These are phyloP conservation scores for Malus hybrid DNA, from an alignment of 331 rosid genomes.

Conservation along the genomic window DNA sequence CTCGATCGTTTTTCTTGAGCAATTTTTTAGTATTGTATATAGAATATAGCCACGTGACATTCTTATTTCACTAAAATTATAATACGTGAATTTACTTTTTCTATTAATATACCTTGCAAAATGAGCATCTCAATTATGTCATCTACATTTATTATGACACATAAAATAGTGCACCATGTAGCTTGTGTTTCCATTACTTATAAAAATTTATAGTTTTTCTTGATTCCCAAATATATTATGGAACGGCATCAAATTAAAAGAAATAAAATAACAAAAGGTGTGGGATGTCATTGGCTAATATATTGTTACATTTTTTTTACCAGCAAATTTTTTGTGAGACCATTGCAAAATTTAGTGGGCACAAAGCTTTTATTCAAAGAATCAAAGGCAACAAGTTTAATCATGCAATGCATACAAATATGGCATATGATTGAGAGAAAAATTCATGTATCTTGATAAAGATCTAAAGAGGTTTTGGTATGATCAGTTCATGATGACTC, in stretches of 20 bases:
- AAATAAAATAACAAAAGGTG: background rate
- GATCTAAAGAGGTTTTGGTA: background rate
- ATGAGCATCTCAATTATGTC: too few relatives aligned
- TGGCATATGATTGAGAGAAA: background rate
- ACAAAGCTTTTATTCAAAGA: background rate
- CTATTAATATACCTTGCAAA: too few relatives aligned
- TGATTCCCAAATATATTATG: background rate
- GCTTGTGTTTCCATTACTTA: too few relatives aligned
- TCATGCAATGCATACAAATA: background rate
- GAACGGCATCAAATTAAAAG: background rate
- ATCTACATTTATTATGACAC: too few relatives aligned
- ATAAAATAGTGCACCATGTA: too few relatives aligned
- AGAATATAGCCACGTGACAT: too few relatives aligned
- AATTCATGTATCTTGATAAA: slow-evolving; percentile 2
- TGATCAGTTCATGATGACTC: background rate
- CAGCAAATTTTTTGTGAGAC: background rate
- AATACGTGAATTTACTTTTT: too few relatives aligned
- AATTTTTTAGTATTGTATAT: too few relatives aligned
- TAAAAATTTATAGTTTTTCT: background rate
- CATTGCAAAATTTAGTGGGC: background rate
- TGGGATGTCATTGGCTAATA: background rate
- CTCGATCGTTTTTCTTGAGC: too few relatives aligned
- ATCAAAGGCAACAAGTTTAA: background rate
- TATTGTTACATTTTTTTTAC: background rate
- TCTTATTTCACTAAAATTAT: too few relatives aligned